Percentiles rank a stretch among this genome's conserved stretches.
Conservation (phyloP, 192 early-diverging fungal species). For the Entophlyctis helioformis region DNA sequence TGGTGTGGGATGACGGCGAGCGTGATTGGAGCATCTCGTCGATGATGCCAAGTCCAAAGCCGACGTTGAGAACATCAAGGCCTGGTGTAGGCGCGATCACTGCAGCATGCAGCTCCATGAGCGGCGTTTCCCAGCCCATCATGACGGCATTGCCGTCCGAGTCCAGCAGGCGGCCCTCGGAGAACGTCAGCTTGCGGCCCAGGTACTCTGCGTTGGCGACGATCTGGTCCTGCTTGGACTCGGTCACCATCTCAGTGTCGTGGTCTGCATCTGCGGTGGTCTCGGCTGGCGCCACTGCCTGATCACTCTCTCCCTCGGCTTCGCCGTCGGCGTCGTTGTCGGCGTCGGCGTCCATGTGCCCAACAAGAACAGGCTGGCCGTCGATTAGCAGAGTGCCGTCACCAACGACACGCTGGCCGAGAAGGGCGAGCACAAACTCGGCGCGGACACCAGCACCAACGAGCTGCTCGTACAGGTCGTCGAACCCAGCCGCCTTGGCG, state of each 20-base stretch:
- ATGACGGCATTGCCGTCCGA: constrained; percentile 84
- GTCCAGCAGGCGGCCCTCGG: constrained; percentile 70
- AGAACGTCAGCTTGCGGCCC: constrained; percentile 62
- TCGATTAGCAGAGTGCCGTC: constrained; percentile 11
- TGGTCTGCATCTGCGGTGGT: neutral
- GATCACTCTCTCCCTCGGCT: neutral
- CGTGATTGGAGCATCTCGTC: constrained; percentile 66
- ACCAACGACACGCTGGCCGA: constrained; percentile 20
- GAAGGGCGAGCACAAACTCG: constrained; percentile 64
- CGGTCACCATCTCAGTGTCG: neutral
- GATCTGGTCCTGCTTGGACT: neutral
- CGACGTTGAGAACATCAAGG: constrained; percentile 56
- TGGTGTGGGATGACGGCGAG: constrained; percentile 63
- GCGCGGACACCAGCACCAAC: constrained; percentile 73
- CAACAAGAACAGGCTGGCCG: neutral
- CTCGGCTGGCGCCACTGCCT: neutral
- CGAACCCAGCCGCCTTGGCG: constrained; percentile 56
- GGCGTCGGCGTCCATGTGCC: constrained; percentile 4
- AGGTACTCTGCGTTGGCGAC: constrained; percentile 68
- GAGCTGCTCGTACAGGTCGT: constrained; percentile 61
- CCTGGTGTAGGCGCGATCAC: constrained; percentile 43
- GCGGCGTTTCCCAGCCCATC: constrained; percentile 95
- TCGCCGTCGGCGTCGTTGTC: constrained; percentile 26
- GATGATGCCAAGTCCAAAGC: constrained; percentile 88
- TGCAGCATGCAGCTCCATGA: constrained; percentile 82